Base-by-base conservation (phyloP, 257 asterid species). In the Jaltomata sinuosa region DNA sequence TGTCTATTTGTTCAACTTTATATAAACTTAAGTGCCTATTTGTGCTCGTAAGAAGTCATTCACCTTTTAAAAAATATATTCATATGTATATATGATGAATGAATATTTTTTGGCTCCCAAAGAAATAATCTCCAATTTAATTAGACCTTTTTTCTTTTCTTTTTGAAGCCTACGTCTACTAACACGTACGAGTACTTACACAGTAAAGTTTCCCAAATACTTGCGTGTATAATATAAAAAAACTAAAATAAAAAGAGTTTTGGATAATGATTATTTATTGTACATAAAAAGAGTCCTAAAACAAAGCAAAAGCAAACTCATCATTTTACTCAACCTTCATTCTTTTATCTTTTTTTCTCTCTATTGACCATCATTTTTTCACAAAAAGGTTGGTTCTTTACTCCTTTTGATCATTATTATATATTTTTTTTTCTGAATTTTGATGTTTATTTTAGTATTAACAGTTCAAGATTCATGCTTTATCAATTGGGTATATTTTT, bases 271-370 rank as follows among this genome's bases (percentile, higher is more conserved):
- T 40, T 59, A 80, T 62, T 52, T 45, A 69, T n/a, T n/a, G n/a
- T 25, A 67, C 78, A 54, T 49, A 50, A 40, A 80, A 84, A 54
- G 79, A 62, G 55, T 85, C 82, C 79, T 76, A 83, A 87, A 79
- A 6, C 87, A 65, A 86, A 84, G 88, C 81, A 61, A 57, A 71
- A 50, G 84, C 88, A 83, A 88, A 80, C 81, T 67, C 89, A 47
- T 87, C 83, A 32, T 77, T 36, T 86, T 85, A 83, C 84, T 89
- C 85, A 59, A 80, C 80, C 80, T 74, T 53, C 82, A 47, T 49
- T 49, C 25, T 77, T n/a, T 49, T 16, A 77, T 57, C 34, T 81
- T 84, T 8, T 80, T 14, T 80, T 32, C 50, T 79, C 85, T 53
- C 76, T 36, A 65, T 80, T 84, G 59, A 42, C 69, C 21, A 42